Evolutionary conservation across 768 basidiomycete genomes (phyloP), one percentile per base, ranked within the genome.

Genomic region (Russula sp.): DNA sequence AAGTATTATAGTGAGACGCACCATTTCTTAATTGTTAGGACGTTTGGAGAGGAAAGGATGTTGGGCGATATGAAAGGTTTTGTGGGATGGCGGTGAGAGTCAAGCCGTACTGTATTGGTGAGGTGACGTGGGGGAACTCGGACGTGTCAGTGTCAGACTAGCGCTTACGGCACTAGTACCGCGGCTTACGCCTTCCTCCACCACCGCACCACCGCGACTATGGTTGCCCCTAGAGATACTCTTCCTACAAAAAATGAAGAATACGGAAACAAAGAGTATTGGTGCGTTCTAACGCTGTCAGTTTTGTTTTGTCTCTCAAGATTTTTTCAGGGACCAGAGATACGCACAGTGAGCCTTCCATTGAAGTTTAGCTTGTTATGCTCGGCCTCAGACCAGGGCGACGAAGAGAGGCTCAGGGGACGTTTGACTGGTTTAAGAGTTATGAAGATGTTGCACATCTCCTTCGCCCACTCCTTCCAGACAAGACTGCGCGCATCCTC

Each of bases 381-480:
- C 46, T 22, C 11, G n/a, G n/a, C 22, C 10, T 48, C 46, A 48
- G 46, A 48, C 46, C 10, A 5, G 62, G 49, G 55, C 40, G 63
- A 69, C 40, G 63, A 69, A 90, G 89, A 69, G 86, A 88, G 73
- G 71, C 78, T 5, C 77, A 80, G 20, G 76, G 76, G 5, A 77
- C 82, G 7, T 92, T 89, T 66, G 92, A 94, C 75, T 94, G 92
- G 92, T 92, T 92, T 78, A 92, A 91, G 73, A 84, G 85, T 10
- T 94, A 92, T 69, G 73, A 74, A 2, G 90, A 94, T 62, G 77
- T 94, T n/a, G 80, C 85, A 8, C 74, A 80, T 54, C 74, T 87
- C 22, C 73, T 94, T 22, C 79, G 80, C 46, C 81, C 81, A 38
- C 75, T 88, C 36, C 80, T 94, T 24, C 89, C 89, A 0, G 75